These are phyloP conservation scores for Astragalus membranaceus DNA, from an alignment of 306 rosid species.

Conservation along the genomic window DNA sequence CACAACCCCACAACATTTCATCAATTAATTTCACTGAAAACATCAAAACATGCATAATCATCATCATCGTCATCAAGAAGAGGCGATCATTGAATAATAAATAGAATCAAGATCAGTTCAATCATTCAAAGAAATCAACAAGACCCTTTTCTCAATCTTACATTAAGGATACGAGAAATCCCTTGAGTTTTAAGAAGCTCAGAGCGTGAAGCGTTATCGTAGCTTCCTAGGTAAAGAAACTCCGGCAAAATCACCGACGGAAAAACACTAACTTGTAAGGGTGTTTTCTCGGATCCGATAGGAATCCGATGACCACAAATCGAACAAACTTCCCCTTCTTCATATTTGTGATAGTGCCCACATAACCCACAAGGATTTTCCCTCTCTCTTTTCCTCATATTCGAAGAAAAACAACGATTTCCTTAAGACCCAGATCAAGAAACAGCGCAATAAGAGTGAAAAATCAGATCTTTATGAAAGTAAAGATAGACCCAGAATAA, in stretches of 20 bases:
- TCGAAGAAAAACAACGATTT: not conserved
- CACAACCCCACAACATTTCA: not conserved
- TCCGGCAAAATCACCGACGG: slow-evolving; percentile 88
- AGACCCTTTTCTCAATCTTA: slow-evolving; percentile 26
- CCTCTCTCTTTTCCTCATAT: slow-evolving; percentile 97
- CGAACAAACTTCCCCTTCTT: slow-evolving; percentile 97
- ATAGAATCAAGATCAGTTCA: not conserved
- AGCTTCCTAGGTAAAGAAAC: slow-evolving; percentile 89
- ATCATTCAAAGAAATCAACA: not conserved
- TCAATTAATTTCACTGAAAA: not conserved
- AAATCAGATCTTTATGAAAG: slow-evolving; percentile 2
- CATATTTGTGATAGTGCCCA: slow-evolving; percentile 95
- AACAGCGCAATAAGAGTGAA: not conserved
- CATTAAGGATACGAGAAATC: slow-evolving; percentile 87
- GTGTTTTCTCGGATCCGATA: slow-evolving; percentile 57
- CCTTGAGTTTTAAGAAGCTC: slow-evolving; percentile 98
- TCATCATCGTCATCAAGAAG: not conserved
- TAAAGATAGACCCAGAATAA: slow-evolving; percentile 24
- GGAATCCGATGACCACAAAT: slow-evolving; percentile 93
- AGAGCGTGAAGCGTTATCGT: slow-evolving; percentile 94
- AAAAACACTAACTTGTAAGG: slow-evolving; percentile 78
- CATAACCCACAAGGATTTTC: slow-evolving; percentile 98
- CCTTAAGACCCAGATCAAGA: slow-evolving; percentile 36
- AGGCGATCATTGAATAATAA: not conserved
- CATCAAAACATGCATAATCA: not conserved